Conservation (phyloP, 2,329 filamentous ascomycete species). For the Colletotrichum endophyticum region DNA sequence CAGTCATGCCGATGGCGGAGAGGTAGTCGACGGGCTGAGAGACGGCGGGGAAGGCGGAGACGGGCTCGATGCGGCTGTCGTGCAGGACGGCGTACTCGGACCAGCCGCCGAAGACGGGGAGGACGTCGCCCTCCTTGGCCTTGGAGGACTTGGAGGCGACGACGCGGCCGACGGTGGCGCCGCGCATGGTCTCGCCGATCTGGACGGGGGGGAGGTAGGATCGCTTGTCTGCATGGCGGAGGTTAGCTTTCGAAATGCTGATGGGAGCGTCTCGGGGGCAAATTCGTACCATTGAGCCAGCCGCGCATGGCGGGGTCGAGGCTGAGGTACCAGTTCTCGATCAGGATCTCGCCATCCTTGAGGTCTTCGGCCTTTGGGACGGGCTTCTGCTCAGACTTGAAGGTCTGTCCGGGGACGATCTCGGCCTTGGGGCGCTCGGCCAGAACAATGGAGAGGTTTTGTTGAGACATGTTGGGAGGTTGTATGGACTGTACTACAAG, state of each 20-base stretch:
- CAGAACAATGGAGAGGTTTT: conserved; percentile 61
- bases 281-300: conserved; percentile 65
- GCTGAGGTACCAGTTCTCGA: conserved; percentile 67
- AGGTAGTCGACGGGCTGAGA: conserved; percentile 62
- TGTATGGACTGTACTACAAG: background rate
- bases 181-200: conserved; percentile 73
- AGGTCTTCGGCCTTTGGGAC: conserved; percentile 58
- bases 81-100: conserved; percentile 66
- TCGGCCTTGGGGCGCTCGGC: conserved; percentile 65
- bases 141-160: conserved; percentile 62
- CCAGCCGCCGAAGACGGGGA: conserved; percentile 65
- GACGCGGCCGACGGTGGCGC: conserved; percentile 63
- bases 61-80: conserved; percentile 53
- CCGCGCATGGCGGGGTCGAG: conserved; percentile 80
- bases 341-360: conserved; percentile 68
- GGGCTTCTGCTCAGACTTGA: conserved; percentile 56
- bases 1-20: conserved; percentile 69
- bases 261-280: background rate
- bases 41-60: conserved; percentile 44
- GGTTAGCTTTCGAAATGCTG: background rate
- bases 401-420: conserved; percentile 71
- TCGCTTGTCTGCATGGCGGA: conserved; percentile 38
- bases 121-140: conserved; percentile 62
- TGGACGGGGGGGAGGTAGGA: conserved; percentile 73
- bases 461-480: conserved; percentile 39